These are phyloP conservation scores for Macrophomina tecta DNA, from an alignment of 2,329 filamentous ascomycete species.

Conservation along the genomic window DNA sequence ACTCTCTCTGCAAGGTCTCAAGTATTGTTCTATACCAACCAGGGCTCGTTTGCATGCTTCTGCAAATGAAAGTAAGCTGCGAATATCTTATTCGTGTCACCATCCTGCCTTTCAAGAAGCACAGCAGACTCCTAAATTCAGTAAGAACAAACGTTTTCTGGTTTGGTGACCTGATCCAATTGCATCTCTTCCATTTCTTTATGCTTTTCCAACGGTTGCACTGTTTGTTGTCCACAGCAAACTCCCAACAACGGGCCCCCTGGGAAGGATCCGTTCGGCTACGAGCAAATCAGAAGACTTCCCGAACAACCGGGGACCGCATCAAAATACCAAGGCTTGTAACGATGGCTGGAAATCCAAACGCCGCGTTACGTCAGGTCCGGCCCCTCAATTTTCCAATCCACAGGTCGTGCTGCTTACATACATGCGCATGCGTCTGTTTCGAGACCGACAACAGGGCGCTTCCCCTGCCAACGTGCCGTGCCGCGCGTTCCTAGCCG, in stretches of 20 bases:
- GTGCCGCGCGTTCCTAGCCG: neutral
- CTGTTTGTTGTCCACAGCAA: neutral
- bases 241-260: neutral
- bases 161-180: no score
- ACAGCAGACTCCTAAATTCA: neutral
- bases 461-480: neutral
- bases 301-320: neutral
- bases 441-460: neutral
- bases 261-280: neutral
- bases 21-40: no score
- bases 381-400: neutral
- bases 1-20: no score
- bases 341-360: neutral
- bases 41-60: no score
- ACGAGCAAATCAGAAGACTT: neutral
- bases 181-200: no score
- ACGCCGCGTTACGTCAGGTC: neutral
- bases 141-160: no score
- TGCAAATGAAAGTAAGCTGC: constrained; percentile 6
- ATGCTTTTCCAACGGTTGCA: neutral
- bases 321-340: neutral
- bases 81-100: neutral
- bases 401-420: constrained; percentile 7
- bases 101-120: neutral
- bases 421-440: neutral